Base-by-base conservation (phyloP, 208 protist genomes). In the Strigomonas oncopelti region DNA sequence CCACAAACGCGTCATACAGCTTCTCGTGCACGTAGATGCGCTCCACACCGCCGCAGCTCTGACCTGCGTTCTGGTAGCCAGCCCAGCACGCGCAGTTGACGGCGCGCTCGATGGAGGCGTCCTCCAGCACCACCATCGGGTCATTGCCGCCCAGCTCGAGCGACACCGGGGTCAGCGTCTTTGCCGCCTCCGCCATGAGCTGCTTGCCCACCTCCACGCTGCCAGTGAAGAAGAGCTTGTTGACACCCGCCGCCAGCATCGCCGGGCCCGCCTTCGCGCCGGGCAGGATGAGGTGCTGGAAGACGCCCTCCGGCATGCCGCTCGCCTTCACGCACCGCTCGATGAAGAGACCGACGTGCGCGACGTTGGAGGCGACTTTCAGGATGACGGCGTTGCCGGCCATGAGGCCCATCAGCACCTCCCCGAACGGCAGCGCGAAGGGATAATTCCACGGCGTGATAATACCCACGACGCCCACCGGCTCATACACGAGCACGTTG, bases 391-490 rank as follows among this genome's bases (percentile, higher is more conserved):
- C 85, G 59, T 95, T 95, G 31, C 89, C 87, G 3, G 89, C 81
- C 87, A 95, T 93, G 25, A 93, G 65, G 0, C 62, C 87, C 87
- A 93, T 92, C 22, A 93, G 46, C 13, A 94, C 70, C 63, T 94
- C 88, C 0, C 77, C 84, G 69, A 95, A 95, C 14, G 90, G 87
- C 52, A 95, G 91, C 11, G 85, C 61, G 61, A 93, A 90, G 13
- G 90, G 90, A 70, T 87, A 95, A 60, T 95, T 95, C 88, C 90
- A 95, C 29, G 90, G 87, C 9, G 90, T 91, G 65, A 95, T 89
- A 54, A 95, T 89, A 29, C 83, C 88, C 20, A 95, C 85, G 14
- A 93, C 85, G 22, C 90, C 90, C 53, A 93, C 66, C 57, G 90
- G 90, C 59, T 87, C 78, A 74, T 94, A 90, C 24, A 78, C 14